These are phyloP conservation scores for Puccinia hordei DNA, from an alignment of 1,284 basidiomycete species.

Conservation along the genomic window DNA sequence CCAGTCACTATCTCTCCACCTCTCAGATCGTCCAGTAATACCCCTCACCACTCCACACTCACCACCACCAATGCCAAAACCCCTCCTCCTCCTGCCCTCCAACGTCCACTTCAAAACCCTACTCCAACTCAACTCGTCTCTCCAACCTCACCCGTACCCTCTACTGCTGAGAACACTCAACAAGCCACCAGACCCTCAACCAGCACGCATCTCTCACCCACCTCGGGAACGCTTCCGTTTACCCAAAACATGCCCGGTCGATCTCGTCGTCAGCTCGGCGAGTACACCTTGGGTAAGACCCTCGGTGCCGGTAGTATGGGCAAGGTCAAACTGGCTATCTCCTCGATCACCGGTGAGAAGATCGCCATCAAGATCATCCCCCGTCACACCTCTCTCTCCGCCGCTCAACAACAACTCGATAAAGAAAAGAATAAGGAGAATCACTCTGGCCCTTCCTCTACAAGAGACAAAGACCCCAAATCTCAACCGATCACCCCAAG, in stretches of 20 bases:
- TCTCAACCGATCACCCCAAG: constrained; percentile 58
- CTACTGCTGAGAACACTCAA: neutral
- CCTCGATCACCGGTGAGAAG: constrained; percentile 87
- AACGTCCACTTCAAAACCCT: too few species aligned
- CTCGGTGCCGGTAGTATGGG: constrained; percentile 98
- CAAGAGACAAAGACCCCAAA: constrained; percentile 36
- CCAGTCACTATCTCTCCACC: constrained; percentile 15
- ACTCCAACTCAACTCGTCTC: constrained; percentile 20
- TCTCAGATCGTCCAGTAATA: neutral
- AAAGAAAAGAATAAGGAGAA: constrained; percentile 56
- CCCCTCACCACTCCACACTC: constrained; percentile 7
- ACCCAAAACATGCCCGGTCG: constrained; percentile 27
- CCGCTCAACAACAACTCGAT: constrained; percentile 58
- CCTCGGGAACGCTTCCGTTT: neutral
- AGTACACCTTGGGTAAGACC: constrained; percentile 95
- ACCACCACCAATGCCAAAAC: neutral
- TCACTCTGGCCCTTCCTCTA: constrained; percentile 61
- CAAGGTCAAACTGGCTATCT: constrained; percentile 94
- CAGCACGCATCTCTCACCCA: neutral
- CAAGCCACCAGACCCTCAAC: neutral
- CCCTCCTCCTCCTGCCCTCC: neutral
- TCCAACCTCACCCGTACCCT: constrained; percentile 17
- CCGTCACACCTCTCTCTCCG: constrained; percentile 68
- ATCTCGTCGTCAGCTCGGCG: constrained; percentile 69
- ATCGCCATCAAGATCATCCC: constrained; percentile 98